These are phyloP conservation scores for Xylaria digitata DNA, from an alignment of 2,329 filamentous ascomycete genomes.

Conservation along the genomic window DNA sequence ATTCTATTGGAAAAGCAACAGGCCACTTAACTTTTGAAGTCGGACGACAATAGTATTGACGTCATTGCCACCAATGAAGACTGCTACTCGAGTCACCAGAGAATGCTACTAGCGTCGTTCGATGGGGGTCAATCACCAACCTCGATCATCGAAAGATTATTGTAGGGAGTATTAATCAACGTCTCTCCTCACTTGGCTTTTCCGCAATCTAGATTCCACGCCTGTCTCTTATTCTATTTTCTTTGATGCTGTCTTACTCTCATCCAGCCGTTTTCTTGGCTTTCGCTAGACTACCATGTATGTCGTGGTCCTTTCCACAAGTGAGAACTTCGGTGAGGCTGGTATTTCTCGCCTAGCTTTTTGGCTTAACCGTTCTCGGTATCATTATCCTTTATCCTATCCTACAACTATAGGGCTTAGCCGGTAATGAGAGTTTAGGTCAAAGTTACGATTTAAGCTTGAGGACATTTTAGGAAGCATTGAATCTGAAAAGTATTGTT, in stretches of 20 bases:
- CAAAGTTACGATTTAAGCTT: background rate
- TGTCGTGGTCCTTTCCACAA: background rate
- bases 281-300: conserved; percentile 10
- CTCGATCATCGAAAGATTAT: conserved; percentile 1
- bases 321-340: background rate
- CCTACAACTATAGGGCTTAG: background rate
- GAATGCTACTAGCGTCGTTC: conserved; percentile 15
- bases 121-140: conserved; percentile 17
- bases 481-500: background rate
- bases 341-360: background rate
- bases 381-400: background rate
- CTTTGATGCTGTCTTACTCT: background rate
- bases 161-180: background rate
- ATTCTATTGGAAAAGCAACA: no score
- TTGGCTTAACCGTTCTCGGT: background rate
- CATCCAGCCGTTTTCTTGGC: background rate
- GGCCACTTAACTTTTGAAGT: no score
- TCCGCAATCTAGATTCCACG: background rate
- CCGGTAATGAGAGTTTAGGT: conserved; percentile 1
- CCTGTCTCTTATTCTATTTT: background rate
- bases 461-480: background rate
- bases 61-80: conserved; percentile 18
- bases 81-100: background rate
- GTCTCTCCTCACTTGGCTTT: background rate
- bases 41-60: conserved; percentile 13